Conservation (phyloP, 306 rosid genomes). For the Cicer yamashitae region DNA sequence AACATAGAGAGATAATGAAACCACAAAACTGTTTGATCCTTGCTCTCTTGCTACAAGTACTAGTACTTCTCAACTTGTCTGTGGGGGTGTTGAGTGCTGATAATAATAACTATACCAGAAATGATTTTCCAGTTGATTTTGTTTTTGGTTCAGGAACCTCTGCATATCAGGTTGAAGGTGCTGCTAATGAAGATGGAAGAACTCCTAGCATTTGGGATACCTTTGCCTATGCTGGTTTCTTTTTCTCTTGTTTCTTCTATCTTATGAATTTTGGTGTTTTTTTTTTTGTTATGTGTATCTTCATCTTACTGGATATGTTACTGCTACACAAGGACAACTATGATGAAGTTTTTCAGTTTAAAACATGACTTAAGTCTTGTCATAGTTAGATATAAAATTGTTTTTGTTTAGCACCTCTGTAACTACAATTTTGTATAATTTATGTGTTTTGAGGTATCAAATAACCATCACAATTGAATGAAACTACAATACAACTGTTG, state of each 20-base stretch:
- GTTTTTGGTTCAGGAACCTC: conserved; percentile 70
- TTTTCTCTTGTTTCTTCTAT: not conserved
- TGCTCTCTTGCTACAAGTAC: not conserved
- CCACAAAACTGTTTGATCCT: not conserved
- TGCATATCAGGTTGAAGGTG: conserved; percentile 83
- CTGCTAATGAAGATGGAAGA: conserved; percentile 74
- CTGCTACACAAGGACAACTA: too few species aligned
- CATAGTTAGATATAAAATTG: too few species aligned
- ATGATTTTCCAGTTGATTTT: conserved; percentile 64
- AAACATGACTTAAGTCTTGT: too few species aligned
- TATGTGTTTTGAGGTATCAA: too few species aligned
- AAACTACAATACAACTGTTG: too few species aligned
- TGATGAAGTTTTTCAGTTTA: too few species aligned
- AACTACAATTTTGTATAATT: too few species aligned
- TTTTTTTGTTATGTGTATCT: too few species aligned
- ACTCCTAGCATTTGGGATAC: conserved; percentile 79
- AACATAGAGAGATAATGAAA: not conserved
- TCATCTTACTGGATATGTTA: too few species aligned
- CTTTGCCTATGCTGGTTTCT: conserved; percentile 57
- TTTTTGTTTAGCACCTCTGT: too few species aligned
- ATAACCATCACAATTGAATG: too few species aligned
- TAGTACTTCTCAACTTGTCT: not conserved
- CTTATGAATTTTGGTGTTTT: not conserved
- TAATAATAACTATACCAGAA: conserved; percentile 44
- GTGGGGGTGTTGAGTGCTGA: not conserved